Percentiles rank a stretch among this genome's conserved stretches.
These are phyloP conservation scores for Candida loeiensis DNA, from an alignment of 805 yeast species.

Conservation along the genomic window DNA sequence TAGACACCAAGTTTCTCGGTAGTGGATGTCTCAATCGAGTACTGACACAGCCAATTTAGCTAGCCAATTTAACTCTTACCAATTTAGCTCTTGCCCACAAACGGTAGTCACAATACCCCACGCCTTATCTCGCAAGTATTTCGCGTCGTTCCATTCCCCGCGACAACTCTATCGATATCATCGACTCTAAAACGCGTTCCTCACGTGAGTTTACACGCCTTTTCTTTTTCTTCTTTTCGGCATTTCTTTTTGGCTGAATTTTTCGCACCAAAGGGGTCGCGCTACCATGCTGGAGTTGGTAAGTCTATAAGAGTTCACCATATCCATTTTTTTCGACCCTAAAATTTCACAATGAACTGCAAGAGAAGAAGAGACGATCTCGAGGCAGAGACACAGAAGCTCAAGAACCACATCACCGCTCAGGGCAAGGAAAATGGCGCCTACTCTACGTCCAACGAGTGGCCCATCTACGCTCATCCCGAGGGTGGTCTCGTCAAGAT, in stretches of 20 bases:
- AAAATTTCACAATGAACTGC: conserved; percentile 8
- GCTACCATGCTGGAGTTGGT: conserved; percentile 4
- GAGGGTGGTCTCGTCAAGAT: conserved; percentile 60
- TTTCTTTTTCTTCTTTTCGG: not conserved
- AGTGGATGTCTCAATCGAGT: too few species aligned
- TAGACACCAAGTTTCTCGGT: too few species aligned
- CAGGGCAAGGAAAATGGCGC: conserved; percentile 15
- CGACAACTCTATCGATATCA: not conserved
- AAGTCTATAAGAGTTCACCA: conserved; percentile 7
- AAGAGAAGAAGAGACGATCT: conserved; percentile 24
- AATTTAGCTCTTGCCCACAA: too few species aligned
- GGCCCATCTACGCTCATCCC: conserved; percentile 58
- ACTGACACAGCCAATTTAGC: too few species aligned
- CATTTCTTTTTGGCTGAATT: not conserved
- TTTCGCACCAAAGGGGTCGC: conserved; percentile 1
- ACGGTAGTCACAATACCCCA: too few species aligned
- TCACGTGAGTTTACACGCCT: not conserved
- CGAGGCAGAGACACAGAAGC: conserved; percentile 20
- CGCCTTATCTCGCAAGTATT: too few species aligned
- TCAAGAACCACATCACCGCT: conserved; percentile 16
- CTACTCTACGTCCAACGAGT: conserved; percentile 32
- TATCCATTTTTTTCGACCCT: conserved; percentile 7
- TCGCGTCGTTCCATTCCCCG: too few species aligned
- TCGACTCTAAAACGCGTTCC: not conserved
- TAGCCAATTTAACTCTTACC: too few species aligned